A percentile compares a stretch with the other conserved stretches of the same genome.
phyloP scores from a whole-genome alignment of 768 basidiomycete species.

The Lactarius quietus region DNA sequence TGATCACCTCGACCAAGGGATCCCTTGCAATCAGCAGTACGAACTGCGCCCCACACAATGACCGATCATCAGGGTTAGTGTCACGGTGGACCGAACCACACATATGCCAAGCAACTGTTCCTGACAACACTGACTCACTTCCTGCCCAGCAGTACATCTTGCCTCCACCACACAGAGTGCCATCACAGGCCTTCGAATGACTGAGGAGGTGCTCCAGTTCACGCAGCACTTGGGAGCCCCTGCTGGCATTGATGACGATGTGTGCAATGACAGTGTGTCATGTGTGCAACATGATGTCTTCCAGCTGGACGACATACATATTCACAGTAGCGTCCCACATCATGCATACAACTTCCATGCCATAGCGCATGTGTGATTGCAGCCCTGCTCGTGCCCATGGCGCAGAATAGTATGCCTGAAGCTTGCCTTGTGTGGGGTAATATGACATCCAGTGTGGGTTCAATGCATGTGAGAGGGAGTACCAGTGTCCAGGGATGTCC shows the following conservation, averaged over 20 bases:
- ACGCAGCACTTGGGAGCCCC: conserved; percentile 29
- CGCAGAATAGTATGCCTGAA: conserved; percentile 30
- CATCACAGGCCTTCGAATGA: conserved; percentile 47
- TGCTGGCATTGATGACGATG: conserved; percentile 33
- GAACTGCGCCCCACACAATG: conserved; percentile 65
- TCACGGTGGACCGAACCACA: too few species aligned
- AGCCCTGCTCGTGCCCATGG: conserved; percentile 28
- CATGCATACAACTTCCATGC: conserved; percentile 32
- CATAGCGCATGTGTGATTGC: conserved; percentile 26
- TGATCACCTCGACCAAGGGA: conserved; percentile 46
- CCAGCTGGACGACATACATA: conserved; percentile 30
- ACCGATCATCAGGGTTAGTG: too few species aligned
- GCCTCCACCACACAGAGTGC: conserved; percentile 56
- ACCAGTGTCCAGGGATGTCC: conserved; percentile 31
- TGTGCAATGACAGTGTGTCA: conserved; percentile 24
- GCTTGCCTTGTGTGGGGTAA: conserved; percentile 31
- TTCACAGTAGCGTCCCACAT: conserved; percentile 31
- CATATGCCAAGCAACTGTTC: conserved; percentile 56
- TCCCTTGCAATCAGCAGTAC: conserved; percentile 52
- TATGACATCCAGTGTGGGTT: conserved; percentile 31
- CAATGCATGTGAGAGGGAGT: conserved; percentile 30
- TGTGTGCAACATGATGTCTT: conserved; percentile 13
- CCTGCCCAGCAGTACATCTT: conserved; percentile 47
- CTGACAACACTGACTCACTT: conserved; percentile 60
- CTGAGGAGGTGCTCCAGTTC: conserved; percentile 30